Base-by-base conservation (phyloP, 805 yeast species). In the Wickerhamomyces bovis region DNA sequence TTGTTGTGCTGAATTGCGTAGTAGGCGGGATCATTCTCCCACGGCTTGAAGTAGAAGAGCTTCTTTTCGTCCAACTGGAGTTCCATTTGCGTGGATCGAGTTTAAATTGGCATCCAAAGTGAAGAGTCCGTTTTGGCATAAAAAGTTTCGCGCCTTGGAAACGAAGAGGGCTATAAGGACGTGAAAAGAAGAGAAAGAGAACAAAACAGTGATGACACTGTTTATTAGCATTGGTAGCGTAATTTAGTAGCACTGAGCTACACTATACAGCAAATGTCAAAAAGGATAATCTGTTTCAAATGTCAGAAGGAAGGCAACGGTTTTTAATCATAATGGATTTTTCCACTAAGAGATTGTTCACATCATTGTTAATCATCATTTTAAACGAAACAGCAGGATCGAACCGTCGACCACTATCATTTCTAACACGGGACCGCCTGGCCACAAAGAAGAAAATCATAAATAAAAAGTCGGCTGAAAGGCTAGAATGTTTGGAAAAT, bases 11-110 rank as follows among this genome's bases (percentile, higher is more conserved):
- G 58, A 2, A 60, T 42, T 4, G 62, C 61, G 39, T 61, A 61
- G 19, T 63, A 50, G 1, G 65, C 51, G 40, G 59, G 64, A 4
- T 58, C 57, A 1, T 42, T 51, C 10, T 52, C 56, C 16, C 61
- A 64, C 1, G 62, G 59, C 4, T 64, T 61, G 52, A 60, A 60
- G 40, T 57, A 58, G 53, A 55, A 52, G 15, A 61, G 33, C 15
- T 43, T 49, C 13, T 55, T 43, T 10, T 43, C 40, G 18, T 42
- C 47, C 10, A 60, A 47, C 20, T 40, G 44, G 12, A 58, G 41
- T 10, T 52, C 51, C 59, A 33, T 33, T 3, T 2, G 4, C 6
- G 18, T 10, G 11, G 9, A 33, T 33, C 16, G 18, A 7, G 20
- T 33, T 3, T n/a, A n/a, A n/a, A n/a, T n/a, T n/a, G n/a, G n/a